These are phyloP conservation scores for Emergomyces orientalis DNA, from an alignment of 2,329 filamentous ascomycete genomes.

Conservation along the genomic window DNA sequence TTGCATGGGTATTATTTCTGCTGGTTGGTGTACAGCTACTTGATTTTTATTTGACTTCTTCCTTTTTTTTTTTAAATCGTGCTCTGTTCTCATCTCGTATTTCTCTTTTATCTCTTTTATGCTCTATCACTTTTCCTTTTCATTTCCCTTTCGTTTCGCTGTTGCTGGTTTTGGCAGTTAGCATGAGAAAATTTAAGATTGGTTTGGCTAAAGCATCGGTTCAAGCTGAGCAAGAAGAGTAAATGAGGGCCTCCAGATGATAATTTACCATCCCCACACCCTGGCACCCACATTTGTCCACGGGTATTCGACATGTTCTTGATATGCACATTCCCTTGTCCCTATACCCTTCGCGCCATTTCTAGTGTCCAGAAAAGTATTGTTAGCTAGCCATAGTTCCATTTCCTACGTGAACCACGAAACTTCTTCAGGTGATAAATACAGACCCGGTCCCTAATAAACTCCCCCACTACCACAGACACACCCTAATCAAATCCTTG, in stretches of 20 bases:
- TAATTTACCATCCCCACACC: no score
- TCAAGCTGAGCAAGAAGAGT: neutral
- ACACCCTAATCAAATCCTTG: no score
- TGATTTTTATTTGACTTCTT: neutral
- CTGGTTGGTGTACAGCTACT: neutral
- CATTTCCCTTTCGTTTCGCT: neutral
- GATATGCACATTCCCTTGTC: no score
- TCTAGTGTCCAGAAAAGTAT: no score
- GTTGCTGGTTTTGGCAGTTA: neutral
- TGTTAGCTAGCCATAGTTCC: no score
- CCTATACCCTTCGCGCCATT: no score
- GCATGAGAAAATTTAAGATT: neutral
- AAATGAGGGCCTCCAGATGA: no score
- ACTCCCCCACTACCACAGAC: no score
- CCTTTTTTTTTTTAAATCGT: neutral
- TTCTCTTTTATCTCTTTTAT: neutral
- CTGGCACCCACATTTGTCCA: no score
- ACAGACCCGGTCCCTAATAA: no score
- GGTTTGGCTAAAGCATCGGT: neutral
- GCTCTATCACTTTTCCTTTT: neutral
- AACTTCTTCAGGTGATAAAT: neutral
- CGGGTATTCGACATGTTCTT: no score
- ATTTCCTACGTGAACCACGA: neutral
- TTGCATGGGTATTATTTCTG: neutral
- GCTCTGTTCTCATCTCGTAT: neutral